Percentiles rank a stretch among this genome's conserved stretches.
phyloP scores from a whole-genome alignment of 2,329 filamentous ascomycete genomes.

The Fusarium duplospermum region DNA sequence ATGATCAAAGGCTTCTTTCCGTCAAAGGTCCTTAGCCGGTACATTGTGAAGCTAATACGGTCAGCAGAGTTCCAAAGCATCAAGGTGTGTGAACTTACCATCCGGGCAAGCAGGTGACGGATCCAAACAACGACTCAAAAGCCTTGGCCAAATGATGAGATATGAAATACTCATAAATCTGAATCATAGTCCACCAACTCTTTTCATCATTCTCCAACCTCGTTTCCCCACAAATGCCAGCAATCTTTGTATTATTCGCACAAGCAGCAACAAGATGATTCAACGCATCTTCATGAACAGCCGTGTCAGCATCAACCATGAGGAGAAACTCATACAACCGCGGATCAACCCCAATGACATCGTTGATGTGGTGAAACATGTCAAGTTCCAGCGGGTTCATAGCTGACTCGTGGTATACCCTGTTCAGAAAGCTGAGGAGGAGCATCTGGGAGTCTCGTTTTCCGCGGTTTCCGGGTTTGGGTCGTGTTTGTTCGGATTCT shows the following conservation, averaged over 20 bases:
- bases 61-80: background rate
- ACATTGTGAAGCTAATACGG: constrained; percentile 93
- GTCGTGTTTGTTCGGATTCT: constrained; percentile 89
- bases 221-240: constrained; percentile 97
- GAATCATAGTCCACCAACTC: constrained; percentile 99
- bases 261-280: constrained; percentile 94
- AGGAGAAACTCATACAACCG: constrained; percentile 97
- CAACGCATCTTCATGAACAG: constrained; percentile 89
- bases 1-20: constrained; percentile 96
- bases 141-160: constrained; percentile 97
- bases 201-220: constrained; percentile 94
- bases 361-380: constrained; percentile 99
- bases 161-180: constrained; percentile 99
- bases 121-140: constrained; percentile 97
- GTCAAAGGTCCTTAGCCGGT: constrained; percentile 92
- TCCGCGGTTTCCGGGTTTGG: constrained; percentile 96
- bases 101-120: constrained; percentile 97
- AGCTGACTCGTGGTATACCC: constrained; percentile 90
- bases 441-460: constrained; percentile 98
- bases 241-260: constrained; percentile 94
- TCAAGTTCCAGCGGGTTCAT: constrained; percentile 98
- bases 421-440: constrained; percentile 96
- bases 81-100: constrained; percentile 74
- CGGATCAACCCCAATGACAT: constrained; percentile 97
- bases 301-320: constrained; percentile 98